phyloP scores from a whole-genome alignment of 129 eudicot species.

The Flaveria linearis region DNA sequence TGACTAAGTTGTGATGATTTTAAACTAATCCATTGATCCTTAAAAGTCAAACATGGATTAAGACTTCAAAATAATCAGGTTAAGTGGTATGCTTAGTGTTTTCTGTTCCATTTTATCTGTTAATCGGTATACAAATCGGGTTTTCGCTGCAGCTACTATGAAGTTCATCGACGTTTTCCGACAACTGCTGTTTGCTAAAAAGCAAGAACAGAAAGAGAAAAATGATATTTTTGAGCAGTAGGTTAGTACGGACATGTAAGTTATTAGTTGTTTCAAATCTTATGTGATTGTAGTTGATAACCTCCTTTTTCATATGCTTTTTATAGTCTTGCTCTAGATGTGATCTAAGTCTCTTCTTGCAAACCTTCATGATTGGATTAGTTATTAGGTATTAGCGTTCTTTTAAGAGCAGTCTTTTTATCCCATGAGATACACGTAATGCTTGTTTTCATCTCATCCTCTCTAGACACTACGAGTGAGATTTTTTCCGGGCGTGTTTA shows the following conservation, averaged over 20 bases:
- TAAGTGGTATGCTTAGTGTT: neutral
- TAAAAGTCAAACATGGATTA: neutral
- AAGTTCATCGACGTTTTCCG: conserved; percentile 5
- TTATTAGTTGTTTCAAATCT: neutral
- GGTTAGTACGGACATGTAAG: neutral
- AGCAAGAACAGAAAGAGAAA: conserved; percentile 2
- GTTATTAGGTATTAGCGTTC: neutral
- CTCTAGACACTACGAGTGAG: no score
- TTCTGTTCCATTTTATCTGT: neutral
- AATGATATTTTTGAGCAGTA: conserved; percentile 19
- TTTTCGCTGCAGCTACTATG: conserved; percentile 20
- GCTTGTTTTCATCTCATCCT: no score
- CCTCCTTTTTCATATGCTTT: neutral
- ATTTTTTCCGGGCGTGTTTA: no score
- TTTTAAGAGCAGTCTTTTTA: no score
- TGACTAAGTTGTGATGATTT: conserved; percentile 5
- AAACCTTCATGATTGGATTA: neutral
- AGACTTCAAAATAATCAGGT: neutral
- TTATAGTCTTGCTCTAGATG: neutral
- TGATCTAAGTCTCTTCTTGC: neutral
- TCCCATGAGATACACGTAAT: no score
- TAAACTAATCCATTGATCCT: conserved; percentile 3
- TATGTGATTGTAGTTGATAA: neutral
- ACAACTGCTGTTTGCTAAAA: conserved; percentile 21
- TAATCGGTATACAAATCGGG: conserved; percentile 1